A percentile compares a stretch with the other conserved stretches of the same genome.
Evolutionary conservation across 306 rosid genomes (phyloP).

Genomic region (Carpinus fangiana): DNA sequence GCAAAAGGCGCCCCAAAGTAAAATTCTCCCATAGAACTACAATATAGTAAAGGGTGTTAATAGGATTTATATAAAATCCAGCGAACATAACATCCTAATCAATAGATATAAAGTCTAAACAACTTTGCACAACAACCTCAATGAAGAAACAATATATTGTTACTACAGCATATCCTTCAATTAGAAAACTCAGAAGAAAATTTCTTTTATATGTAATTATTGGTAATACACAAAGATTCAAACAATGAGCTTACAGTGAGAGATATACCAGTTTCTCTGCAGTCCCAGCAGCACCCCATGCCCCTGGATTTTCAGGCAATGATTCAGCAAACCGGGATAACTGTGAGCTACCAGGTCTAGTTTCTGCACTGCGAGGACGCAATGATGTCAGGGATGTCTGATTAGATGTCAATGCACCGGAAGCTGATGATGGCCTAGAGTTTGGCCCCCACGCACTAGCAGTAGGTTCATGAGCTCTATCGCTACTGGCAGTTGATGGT

Average conservation of each 20-base stretch:
- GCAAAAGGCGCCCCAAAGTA: too few species aligned
- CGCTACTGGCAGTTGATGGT: conserved; percentile 94
- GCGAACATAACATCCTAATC: background rate
- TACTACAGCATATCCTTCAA: background rate
- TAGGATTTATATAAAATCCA: background rate
- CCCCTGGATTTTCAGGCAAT: conserved; percentile 60
- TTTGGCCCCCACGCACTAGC: conserved; percentile 70
- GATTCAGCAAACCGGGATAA: conserved; percentile 93
- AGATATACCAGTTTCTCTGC: conserved; percentile 76
- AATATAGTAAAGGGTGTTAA: background rate
- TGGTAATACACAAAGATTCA: conserved; percentile 1
- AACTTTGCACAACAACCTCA: background rate
- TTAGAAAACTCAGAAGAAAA: background rate
- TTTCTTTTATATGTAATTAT: background rate
- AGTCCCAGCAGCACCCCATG: conserved; percentile 78
- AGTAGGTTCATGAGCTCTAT: conserved; percentile 65
- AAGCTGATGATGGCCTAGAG: conserved; percentile 96
- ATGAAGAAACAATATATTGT: background rate
- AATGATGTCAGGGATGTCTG: conserved; percentile 63
- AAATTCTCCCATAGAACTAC: background rate
- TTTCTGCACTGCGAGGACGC: conserved; percentile 98
- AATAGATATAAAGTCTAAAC: background rate
- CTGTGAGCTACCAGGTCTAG: conserved; percentile 95
- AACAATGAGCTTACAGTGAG: conserved; percentile 20
- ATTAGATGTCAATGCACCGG: conserved; percentile 72